Conservation (phyloP, 176 grass and related monocot genomes). For the Neostapfia colusana region DNA sequence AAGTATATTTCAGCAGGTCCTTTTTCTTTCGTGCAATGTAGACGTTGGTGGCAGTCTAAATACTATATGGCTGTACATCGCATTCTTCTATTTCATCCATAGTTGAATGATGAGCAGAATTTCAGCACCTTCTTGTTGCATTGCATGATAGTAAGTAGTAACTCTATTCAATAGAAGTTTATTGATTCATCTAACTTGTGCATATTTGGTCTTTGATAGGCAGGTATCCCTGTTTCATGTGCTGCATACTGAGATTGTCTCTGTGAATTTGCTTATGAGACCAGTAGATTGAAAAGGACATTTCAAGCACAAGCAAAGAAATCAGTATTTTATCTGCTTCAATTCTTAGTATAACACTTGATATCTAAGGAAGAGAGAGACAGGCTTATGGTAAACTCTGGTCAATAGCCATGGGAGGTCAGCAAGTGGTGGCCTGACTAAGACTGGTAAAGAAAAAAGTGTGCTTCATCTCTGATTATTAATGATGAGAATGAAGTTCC, state of each 20-base stretch:
- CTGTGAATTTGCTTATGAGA: slow-evolving; percentile 19
- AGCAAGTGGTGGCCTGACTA: slow-evolving; percentile 45
- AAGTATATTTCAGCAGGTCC: not conserved
- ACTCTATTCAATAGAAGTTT: not conserved
- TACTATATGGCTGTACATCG: not conserved
- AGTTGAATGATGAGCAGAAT: not conserved
- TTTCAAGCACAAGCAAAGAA: slow-evolving; percentile 8
- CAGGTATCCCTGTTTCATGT: slow-evolving; percentile 28
- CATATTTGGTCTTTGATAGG: slow-evolving; percentile 1
- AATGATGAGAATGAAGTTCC: slow-evolving; percentile 48
- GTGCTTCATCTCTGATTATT: slow-evolving; percentile 20
- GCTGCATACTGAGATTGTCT: not conserved
- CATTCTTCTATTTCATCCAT: not conserved
- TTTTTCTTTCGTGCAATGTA: not conserved
- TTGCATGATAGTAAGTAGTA: not conserved
- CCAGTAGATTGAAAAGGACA: slow-evolving; percentile 26
- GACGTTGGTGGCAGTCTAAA: not conserved
- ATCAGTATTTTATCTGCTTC: slow-evolving; percentile 20
- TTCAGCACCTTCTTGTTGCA: not conserved
- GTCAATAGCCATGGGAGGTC: slow-evolving; percentile 41
- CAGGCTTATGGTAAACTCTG: slow-evolving; percentile 43
- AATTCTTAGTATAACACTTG: slow-evolving; percentile 15
- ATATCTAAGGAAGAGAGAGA: slow-evolving; percentile 30
- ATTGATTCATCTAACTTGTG: slow-evolving; percentile 2
- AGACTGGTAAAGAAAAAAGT: not conserved